These are phyloP conservation scores for Areca catechu DNA, from an alignment of 176 grass and related monocot genomes.

Conservation along the genomic window DNA sequence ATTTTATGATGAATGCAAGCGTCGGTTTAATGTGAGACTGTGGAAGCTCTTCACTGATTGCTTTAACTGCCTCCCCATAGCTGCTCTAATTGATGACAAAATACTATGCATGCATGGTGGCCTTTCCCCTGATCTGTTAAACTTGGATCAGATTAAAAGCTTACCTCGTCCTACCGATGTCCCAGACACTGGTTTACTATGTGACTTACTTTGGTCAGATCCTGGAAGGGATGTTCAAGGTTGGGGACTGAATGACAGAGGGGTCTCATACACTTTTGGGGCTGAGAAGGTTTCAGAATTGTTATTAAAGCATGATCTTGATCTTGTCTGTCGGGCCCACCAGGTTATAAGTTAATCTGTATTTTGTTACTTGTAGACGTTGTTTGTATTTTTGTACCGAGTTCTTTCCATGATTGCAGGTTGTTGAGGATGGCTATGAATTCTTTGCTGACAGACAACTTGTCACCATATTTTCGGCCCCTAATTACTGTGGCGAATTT, in stretches of 20 bases:
- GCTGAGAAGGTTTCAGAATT: conserved; percentile 72
- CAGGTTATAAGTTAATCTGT: conserved; percentile 35
- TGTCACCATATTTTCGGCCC: conserved; percentile 89
- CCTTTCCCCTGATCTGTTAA: conserved; percentile 67
- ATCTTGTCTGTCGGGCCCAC: conserved; percentile 82
- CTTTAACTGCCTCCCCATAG: conserved; percentile 89
- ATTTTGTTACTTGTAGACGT: conserved; percentile 3
- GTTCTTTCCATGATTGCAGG: conserved; percentile 41
- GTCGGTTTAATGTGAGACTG: conserved; percentile 72
- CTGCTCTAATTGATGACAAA: conserved; percentile 89
- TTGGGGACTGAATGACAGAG: conserved; percentile 92
- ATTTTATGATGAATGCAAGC: conserved; percentile 94
- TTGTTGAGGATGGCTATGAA: conserved; percentile 96
- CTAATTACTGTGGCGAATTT: too few relatives aligned
- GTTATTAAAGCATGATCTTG: conserved; percentile 59
- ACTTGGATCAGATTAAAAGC: conserved; percentile 66
- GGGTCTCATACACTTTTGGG: conserved; percentile 87
- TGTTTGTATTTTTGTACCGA: conserved; percentile 1
- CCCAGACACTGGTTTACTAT: conserved; percentile 66
- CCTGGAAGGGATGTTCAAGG: conserved; percentile 68
- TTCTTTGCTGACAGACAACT: conserved; percentile 89
- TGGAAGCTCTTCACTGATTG: conserved; percentile 93
- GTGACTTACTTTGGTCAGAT: conserved; percentile 88
- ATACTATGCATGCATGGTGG: conserved; percentile 98
- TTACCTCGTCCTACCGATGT: conserved; percentile 58